Conservation (phyloP, 2,329 filamentous ascomycete genomes). For the Akanthomyces muscarius region DNA sequence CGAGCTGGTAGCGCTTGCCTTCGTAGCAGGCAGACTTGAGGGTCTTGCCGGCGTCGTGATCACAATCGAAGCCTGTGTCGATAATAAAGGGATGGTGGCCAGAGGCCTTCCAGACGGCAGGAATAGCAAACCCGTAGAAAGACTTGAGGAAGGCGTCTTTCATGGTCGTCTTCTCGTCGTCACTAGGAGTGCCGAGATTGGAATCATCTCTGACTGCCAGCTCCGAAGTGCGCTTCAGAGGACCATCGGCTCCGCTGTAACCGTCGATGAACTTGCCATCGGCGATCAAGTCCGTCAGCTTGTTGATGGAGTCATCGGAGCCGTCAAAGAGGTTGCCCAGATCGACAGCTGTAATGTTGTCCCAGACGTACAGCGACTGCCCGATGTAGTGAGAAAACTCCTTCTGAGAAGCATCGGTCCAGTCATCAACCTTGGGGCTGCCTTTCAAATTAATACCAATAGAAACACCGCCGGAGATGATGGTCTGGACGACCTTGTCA, state of each 20-base stretch:
- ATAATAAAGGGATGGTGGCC: conserved; percentile 29
- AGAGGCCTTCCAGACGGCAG: conserved; percentile 28
- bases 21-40: conserved; percentile 27
- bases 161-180: conserved; percentile 6
- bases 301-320: conserved; percentile 20
- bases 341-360: conserved; percentile 16
- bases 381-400: conserved; percentile 28
- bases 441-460: conserved; percentile 26
- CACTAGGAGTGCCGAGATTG: neutral
- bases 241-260: neutral
- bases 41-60: conserved; percentile 21
- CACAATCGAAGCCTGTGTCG: conserved; percentile 30
- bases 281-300: conserved; percentile 24
- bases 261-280: conserved; percentile 29
- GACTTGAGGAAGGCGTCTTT: conserved; percentile 22
- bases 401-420: conserved; percentile 25
- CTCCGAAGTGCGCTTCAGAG: neutral
- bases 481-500: conserved; percentile 24
- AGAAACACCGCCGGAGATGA: conserved; percentile 26
- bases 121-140: conserved; percentile 31
- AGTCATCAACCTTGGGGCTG: conserved; percentile 18
- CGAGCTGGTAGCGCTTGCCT: conserved; percentile 30
- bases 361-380: conserved; percentile 27
- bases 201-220: neutral
- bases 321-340: conserved; percentile 26